phyloP scores from a whole-genome alignment of 371 early-diverging fungal species.

The Zancudomyces culisetae region DNA sequence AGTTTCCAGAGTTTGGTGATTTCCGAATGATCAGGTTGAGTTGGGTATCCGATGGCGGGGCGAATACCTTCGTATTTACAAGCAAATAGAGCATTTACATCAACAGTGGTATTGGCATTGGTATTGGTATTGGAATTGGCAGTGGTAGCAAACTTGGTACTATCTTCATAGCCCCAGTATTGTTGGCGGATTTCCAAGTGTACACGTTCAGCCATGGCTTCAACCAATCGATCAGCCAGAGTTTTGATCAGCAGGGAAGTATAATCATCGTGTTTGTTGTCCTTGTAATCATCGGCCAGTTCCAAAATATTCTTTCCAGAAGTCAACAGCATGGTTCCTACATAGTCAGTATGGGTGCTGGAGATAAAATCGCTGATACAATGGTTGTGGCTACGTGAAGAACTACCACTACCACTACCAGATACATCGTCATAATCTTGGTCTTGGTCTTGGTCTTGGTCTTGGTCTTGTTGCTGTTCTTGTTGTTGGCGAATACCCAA shows the following conservation, averaged over 20 bases:
- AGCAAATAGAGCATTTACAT: slow-evolving; percentile 54
- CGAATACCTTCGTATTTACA: slow-evolving; percentile 85
- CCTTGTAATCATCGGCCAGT: slow-evolving; percentile 37
- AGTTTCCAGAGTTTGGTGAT: slow-evolving; percentile 78
- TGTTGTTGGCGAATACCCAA: slow-evolving; percentile 57
- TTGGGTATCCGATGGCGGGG: slow-evolving; percentile 79
- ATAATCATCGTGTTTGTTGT: slow-evolving; percentile 68
- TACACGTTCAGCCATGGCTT: slow-evolving; percentile 72
- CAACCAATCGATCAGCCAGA: slow-evolving; percentile 78
- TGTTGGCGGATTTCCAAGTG: slow-evolving; percentile 68
- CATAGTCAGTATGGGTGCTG: slow-evolving; percentile 61
- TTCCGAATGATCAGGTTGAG: slow-evolving; percentile 79
- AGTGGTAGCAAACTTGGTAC: slow-evolving; percentile 48
- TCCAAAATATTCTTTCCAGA: slow-evolving; percentile 77
- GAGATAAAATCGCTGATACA: slow-evolving; percentile 81
- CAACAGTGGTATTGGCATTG: no score
- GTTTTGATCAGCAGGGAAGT: slow-evolving; percentile 80
- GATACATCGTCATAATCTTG: no score
- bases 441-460: no score
- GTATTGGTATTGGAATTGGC: no score
- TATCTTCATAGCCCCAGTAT: slow-evolving; percentile 67
- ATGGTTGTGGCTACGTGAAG: slow-evolving; percentile 58
- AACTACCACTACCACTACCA: no score
- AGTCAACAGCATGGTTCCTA: slow-evolving; percentile 80
- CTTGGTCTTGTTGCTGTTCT: slow-evolving; percentile 37